A percentile compares a stretch with the other conserved stretches of the same genome.
phyloP scores from a whole-genome alignment of 2,329 filamentous ascomycete genomes.

The Pseudopyrenochaeta lycopersici region DNA sequence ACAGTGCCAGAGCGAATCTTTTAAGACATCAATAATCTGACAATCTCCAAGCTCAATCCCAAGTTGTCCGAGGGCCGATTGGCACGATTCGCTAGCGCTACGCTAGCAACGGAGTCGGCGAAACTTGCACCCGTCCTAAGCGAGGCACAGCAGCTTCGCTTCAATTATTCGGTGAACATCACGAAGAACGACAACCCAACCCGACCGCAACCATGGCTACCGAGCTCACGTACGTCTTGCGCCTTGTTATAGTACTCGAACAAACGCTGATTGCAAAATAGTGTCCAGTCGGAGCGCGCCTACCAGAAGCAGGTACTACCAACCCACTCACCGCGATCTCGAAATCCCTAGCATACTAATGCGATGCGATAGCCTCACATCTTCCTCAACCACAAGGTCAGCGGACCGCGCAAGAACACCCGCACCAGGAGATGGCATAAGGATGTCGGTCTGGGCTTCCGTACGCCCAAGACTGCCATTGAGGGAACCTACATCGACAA shows the following conservation, averaged over 20 bases:
- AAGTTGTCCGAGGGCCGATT: conserved; percentile 15
- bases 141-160: conserved; percentile 23
- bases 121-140: conserved; percentile 11
- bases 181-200: conserved; percentile 44
- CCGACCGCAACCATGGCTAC: conserved; percentile 54
- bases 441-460: conserved; percentile 99
- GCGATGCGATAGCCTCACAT: conserved; percentile 84
- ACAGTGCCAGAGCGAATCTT: background rate
- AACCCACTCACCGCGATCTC: conserved; percentile 19
- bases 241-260: conserved; percentile 4
- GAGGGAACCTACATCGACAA: conserved; percentile 99
- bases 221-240: conserved; percentile 52
- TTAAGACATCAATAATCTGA: background rate
- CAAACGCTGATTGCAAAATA: conserved; percentile 64
- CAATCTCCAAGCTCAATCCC: background rate
- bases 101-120: background rate
- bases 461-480: conserved; percentile 98
- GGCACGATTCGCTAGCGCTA: conserved; percentile 7
- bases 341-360: conserved; percentile 39
- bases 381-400: conserved; percentile 97
- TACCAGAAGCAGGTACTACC: conserved; percentile 79
- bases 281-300: conserved; percentile 99
- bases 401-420: conserved; percentile 64
- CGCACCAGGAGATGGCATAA: conserved; percentile 90
- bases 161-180: conserved; percentile 22